Percentiles rank a stretch among this genome's conserved stretches.
Conservation (phyloP, 1,284 basidiomycete species). For the Sanguinoderma infundibulare region DNA sequence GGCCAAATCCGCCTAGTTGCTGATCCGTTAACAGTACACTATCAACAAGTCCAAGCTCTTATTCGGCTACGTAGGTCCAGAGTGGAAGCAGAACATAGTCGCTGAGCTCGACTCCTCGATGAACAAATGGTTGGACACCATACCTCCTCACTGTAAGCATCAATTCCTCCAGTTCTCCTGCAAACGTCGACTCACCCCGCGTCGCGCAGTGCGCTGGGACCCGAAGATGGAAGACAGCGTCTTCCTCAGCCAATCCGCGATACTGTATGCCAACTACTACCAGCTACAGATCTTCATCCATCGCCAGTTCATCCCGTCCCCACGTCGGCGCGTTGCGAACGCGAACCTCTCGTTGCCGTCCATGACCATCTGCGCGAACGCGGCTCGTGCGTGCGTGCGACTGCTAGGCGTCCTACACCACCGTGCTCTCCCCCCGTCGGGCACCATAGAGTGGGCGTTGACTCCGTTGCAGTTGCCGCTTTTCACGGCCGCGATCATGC, state of each 20-base stretch:
- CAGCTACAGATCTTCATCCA: conserved; percentile 80
- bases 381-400: conserved; percentile 79
- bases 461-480: conserved; percentile 39
- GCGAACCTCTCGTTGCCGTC: conserved; percentile 69
- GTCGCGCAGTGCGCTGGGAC: conserved; percentile 47
- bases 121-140: conserved; percentile 64
- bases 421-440: conserved; percentile 29
- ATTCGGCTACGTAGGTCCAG: conserved; percentile 49
- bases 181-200: no score
- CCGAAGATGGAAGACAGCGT: conserved; percentile 56
- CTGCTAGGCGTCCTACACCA: conserved; percentile 62
- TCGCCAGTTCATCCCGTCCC: conserved; percentile 80
- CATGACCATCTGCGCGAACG: conserved; percentile 84
- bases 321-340: conserved; percentile 53
- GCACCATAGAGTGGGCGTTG: conserved; percentile 18
- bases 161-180: not conserved
- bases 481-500: conserved; percentile 64
- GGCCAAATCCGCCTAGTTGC: no score
- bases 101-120: conserved; percentile 63
- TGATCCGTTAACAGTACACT: conserved; percentile 47
- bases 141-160: conserved; percentile 52
- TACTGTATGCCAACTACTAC: conserved; percentile 72
- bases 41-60: conserved; percentile 57
- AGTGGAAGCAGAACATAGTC: conserved; percentile 57
- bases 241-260: conserved; percentile 74